Percentiles rank a stretch among this genome's conserved stretches.
Evolutionary conservation across 2,329 filamentous ascomycete species (phyloP).

Genomic region (Aspergillus glaucus): DNA sequence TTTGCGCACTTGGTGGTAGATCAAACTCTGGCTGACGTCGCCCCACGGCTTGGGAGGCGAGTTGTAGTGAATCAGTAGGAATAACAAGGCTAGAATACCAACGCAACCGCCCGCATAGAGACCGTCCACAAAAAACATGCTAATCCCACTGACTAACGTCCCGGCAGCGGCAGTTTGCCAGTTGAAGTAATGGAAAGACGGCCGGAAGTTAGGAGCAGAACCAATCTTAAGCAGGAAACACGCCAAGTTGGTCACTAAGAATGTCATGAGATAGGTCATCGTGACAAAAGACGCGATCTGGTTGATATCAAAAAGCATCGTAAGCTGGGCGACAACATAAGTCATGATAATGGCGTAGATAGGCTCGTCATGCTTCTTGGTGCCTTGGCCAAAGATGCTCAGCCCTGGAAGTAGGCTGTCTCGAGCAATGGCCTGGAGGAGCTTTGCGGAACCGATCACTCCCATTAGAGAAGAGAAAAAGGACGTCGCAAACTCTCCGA

Average conservation of each 20-base stretch:
- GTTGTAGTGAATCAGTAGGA: slow-evolving; percentile 77
- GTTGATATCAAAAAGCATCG: slow-evolving; percentile 77
- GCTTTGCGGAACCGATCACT: slow-evolving; percentile 75
- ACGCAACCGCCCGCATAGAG: slow-evolving; percentile 72
- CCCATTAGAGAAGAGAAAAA: slow-evolving; percentile 86
- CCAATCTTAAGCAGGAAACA: slow-evolving; percentile 82
- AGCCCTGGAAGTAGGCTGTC: slow-evolving; percentile 74
- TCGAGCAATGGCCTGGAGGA: slow-evolving; percentile 74
- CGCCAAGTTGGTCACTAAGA: slow-evolving; percentile 79
- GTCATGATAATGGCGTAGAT: slow-evolving; percentile 70
- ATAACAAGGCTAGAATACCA: slow-evolving; percentile 66
- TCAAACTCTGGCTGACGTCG: slow-evolving; percentile 81
- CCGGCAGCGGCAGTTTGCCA: slow-evolving; percentile 75
- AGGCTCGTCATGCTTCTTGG: slow-evolving; percentile 65
- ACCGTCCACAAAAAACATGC: slow-evolving; percentile 87
- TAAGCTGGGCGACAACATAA: slow-evolving; percentile 67
- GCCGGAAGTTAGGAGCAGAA: slow-evolving; percentile 81
- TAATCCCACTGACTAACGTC: slow-evolving; percentile 66
- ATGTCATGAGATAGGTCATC: slow-evolving; percentile 90
- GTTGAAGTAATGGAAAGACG: slow-evolving; percentile 82
- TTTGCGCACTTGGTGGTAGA: slow-evolving; percentile 83
- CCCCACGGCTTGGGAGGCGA: slow-evolving; percentile 84
- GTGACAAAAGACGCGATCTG: slow-evolving; percentile 85
- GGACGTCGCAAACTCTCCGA: slow-evolving; percentile 75
- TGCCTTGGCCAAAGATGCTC: slow-evolving; percentile 66